Evolutionary conservation across 208 protist species (phyloP), one percentile per base, ranked within the genome.

Genomic region (Leishmania turanica): DNA sequence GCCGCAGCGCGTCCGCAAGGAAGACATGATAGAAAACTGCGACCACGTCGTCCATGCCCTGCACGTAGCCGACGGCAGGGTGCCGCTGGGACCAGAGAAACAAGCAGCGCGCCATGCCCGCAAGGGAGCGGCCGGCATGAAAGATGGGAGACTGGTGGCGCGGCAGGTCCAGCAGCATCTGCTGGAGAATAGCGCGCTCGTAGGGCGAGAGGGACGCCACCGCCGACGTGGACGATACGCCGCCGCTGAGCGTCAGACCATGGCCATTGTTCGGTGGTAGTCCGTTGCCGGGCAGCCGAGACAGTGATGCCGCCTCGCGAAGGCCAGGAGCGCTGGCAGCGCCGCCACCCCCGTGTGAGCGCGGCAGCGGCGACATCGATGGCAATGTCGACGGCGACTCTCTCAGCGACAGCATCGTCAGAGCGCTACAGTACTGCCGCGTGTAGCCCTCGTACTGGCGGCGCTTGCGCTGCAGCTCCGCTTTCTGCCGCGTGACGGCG

Each of bases 11-110:
- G 27, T 91, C 90, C 19, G 87, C 77, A 56, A 98, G 80, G 83
- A 99, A 99, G 51, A 97, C 91, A 21, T 92, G 88, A 76, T 98
- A 97, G 79, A 99, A 99, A 40, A 98, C 90, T 49, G 87, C 91
- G 24, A 98, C 87, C 15, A 99, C 81, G 84, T 99, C 98, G 77
- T 99, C 98, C 87, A 99, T 98, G 78, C 98, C 98, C 83, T 99
- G 97, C 71, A 99, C 98, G 84, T 99, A 99, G 8, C 97, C 97
- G 47, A 95, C 94, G 2, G 96, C 97, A 15, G 98, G 97, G 86
- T 99, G 97, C 2, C 96, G 90, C 58, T 98, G 91, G 1, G 95
- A 89, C 95, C 96, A 99, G 24, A 99, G 82, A 75, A 98, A 99
- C 8, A 99, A 80, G 47, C 97, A 93, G 37, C 96, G 89, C 62